Conservation (phyloP, 345 rosid genomes). For the Toxicodendron radicans region DNA sequence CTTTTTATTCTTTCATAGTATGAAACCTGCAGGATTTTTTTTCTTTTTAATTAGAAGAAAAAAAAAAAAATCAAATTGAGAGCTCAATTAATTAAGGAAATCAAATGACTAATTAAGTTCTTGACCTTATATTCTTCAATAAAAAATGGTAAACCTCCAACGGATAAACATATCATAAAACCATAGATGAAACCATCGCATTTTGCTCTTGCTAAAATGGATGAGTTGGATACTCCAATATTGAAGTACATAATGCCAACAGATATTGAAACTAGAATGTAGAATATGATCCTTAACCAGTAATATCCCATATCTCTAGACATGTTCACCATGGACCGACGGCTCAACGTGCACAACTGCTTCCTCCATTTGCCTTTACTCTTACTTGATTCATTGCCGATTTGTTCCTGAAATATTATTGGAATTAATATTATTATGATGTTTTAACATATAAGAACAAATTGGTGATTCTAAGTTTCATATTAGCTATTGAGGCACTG, state of each 20-base stretch:
- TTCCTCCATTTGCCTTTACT: constrained; percentile 27
- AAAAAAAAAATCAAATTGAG: too few relatives aligned
- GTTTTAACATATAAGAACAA: too few relatives aligned
- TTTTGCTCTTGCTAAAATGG: too few relatives aligned
- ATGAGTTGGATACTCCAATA: constrained; percentile 28
- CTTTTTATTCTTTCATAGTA: constrained; percentile 27
- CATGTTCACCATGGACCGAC: constrained; percentile 35
- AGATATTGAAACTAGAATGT: constrained; percentile 21
- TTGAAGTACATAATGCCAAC: constrained; percentile 30
- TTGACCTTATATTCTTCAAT: constrained; percentile 39
- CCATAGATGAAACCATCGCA: too few relatives aligned
- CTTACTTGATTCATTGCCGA: neutral
- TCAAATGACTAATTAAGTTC: neutral
- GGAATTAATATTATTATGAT: neutral
- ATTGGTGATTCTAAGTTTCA: too few relatives aligned
- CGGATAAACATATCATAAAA: constrained; percentile 33
- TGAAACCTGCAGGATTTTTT: constrained; percentile 32
- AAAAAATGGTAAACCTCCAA: constrained; percentile 44
- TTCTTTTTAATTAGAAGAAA: too few relatives aligned
- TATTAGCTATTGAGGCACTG: too few relatives aligned
- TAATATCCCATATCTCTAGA: constrained; percentile 39
- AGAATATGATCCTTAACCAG: constrained; percentile 37
- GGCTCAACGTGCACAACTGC: constrained; percentile 27
- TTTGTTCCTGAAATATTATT: constrained; percentile 13
- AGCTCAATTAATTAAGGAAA: too few relatives aligned